These are phyloP conservation scores for Clathrus columnatus DNA, from an alignment of 768 basidiomycete genomes.

Conservation along the genomic window DNA sequence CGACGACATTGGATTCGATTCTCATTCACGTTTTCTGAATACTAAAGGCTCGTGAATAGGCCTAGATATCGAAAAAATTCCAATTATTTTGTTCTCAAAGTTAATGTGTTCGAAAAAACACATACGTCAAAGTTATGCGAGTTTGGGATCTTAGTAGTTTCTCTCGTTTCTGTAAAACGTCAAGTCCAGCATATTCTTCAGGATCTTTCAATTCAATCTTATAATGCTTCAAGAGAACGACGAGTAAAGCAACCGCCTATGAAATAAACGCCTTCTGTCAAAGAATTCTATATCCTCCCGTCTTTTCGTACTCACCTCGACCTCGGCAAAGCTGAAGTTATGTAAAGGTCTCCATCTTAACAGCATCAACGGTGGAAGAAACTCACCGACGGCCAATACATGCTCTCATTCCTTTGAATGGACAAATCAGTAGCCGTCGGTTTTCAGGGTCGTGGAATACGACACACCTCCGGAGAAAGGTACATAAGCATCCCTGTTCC, in stretches of 20 bases:
- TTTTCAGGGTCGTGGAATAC: no score
- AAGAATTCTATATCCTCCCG: no score
- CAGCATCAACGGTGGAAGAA: no score
- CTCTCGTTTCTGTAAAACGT: not conserved
- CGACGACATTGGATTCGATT: no score
- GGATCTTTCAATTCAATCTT: constrained; percentile 38
- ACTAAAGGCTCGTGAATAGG: constrained; percentile 2
- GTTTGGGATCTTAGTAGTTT: not conserved
- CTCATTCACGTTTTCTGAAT: constrained; percentile 8
- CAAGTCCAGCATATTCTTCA: constrained; percentile 1
- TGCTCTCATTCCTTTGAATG: constrained; percentile 4
- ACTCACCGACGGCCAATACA: constrained; percentile 12
- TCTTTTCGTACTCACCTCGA: not conserved
- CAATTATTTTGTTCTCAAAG: not conserved
- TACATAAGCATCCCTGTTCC: constrained; percentile 44
- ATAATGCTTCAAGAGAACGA: constrained; percentile 38
- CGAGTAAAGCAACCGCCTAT: constrained; percentile 20
- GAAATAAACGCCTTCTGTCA: not conserved
- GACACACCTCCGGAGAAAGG: constrained; percentile 38
- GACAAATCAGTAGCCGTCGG: no score
- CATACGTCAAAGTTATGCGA: constrained; percentile 1
- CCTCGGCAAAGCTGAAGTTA: not conserved
- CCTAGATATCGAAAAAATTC: not conserved
- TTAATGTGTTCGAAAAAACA: not conserved
- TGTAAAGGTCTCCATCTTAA: no score